Evolutionary conservation across 768 basidiomycete species (phyloP).

Genomic region (Naematelia aurantialba): DNA sequence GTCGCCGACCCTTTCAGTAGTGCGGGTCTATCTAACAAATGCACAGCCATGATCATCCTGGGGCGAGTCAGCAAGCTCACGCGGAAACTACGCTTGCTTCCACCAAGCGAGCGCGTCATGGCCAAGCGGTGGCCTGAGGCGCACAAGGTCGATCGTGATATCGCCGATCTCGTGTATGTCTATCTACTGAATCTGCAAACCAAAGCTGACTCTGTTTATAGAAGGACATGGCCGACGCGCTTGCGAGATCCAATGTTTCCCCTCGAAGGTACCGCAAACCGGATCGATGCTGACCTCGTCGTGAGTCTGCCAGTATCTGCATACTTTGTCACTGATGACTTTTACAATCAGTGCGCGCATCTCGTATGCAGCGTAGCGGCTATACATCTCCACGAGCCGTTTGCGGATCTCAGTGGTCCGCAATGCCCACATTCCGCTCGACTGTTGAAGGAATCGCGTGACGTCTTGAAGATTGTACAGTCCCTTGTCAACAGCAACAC

Average conservation of each 20-base stretch:
- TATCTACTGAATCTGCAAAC: not conserved
- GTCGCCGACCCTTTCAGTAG: too few relatives aligned
- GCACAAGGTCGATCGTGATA: constrained; percentile 17
- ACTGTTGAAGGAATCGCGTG: constrained; percentile 19
- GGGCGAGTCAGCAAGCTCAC: constrained; percentile 16
- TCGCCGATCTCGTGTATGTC: constrained; percentile 25
- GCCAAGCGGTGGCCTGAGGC: not conserved
- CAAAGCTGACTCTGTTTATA: constrained; percentile 2
- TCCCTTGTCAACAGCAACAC: constrained; percentile 19
- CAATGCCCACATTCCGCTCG: constrained; percentile 10
- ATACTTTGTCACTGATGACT: not conserved
- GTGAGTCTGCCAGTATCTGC: constrained; percentile 14
- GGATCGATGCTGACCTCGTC: constrained; percentile 30
- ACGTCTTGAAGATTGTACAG: constrained; percentile 21
- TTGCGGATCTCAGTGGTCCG: constrained; percentile 28
- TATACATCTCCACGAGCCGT: constrained; percentile 33
- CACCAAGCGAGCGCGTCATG: not conserved
- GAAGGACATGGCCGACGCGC: constrained; percentile 20
- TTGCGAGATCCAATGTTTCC: constrained; percentile 26
- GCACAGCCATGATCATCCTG: constrained; percentile 18
- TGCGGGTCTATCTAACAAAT: not conserved
- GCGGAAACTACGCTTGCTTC: constrained; percentile 7
- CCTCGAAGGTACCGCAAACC: constrained; percentile 17
- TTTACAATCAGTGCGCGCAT: constrained; percentile 18
- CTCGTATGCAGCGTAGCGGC: constrained; percentile 19